Evolutionary conservation across 768 basidiomycete species (phyloP).

Genomic region (Exsudoporus frostii): DNA sequence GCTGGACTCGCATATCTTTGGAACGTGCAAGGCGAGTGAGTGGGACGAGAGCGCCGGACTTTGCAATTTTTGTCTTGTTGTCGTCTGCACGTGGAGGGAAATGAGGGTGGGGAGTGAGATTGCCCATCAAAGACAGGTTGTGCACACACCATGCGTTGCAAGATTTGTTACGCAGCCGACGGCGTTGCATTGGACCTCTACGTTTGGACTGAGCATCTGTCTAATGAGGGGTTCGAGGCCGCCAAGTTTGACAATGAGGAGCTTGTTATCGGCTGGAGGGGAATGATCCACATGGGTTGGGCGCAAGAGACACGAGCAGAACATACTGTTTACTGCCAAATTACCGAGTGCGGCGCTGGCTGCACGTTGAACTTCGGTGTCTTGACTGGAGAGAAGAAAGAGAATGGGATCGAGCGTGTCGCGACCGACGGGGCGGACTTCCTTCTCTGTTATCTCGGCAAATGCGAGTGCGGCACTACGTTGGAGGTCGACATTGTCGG

Average conservation of each 20-base stretch:
- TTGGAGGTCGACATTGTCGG: conserved; percentile 98
- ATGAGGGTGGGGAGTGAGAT: conserved; percentile 7
- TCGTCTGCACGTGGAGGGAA: conserved; percentile 59
- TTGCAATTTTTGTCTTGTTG: conserved; percentile 99
- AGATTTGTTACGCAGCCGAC: conserved; percentile 99
- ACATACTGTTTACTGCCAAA: conserved; percentile 94
- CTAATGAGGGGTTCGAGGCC: conserved; percentile 97
- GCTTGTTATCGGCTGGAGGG: conserved; percentile 89
- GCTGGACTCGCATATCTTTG: conserved; percentile 98
- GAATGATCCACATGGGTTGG: conserved; percentile 7
- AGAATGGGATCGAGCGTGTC: conserved; percentile 98
- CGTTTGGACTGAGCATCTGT: conserved; percentile 98
- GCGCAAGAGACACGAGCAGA: conserved; percentile 16
- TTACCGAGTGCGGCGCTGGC: conserved; percentile 97
- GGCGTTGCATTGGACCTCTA: conserved; percentile 99
- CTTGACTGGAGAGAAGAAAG: conserved; percentile 94
- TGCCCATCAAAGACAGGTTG: neutral
- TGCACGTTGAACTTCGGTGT: conserved; percentile 97
- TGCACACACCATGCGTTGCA: conserved; percentile 85
- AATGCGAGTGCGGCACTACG: conserved; percentile 97
- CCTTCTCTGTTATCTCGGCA: conserved; percentile 99
- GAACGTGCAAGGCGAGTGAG: conserved; percentile 93
- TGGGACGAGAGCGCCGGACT: conserved; percentile 97
- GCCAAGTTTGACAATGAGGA: conserved; percentile 96
- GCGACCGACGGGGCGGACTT: conserved; percentile 92